phyloP scores from a whole-genome alignment of 306 rosid species.

The Adenanthera pavonina region DNA sequence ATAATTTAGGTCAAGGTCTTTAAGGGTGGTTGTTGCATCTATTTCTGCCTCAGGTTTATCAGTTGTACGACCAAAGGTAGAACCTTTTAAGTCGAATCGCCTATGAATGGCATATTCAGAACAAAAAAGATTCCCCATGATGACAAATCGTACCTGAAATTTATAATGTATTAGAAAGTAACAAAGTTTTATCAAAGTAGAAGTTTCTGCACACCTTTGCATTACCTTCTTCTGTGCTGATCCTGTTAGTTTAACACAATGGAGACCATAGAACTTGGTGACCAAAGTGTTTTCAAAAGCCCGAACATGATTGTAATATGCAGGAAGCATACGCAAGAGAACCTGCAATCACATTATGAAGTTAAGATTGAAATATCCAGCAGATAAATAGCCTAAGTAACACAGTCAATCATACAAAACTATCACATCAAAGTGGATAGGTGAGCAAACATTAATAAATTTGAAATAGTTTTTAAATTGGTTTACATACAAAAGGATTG shows the following conservation, averaged over 20 bases:
- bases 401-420: not conserved
- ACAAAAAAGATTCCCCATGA: conserved; percentile 97
- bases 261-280: conserved; percentile 93
- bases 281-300: conserved; percentile 90
- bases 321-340: conserved; percentile 90
- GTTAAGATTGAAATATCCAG: conserved; percentile 47
- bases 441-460: not conserved
- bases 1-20: conserved; percentile 94
- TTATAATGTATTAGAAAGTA: conserved; percentile 32
- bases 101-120: conserved; percentile 75
- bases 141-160: conserved; percentile 92
- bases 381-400: conserved; percentile 4
- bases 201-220: conserved; percentile 25
- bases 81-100: conserved; percentile 97
- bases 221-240: conserved; percentile 88
- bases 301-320: conserved; percentile 90
- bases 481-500: not conserved
- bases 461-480: conserved; percentile 10
- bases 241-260: conserved; percentile 90
- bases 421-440: not conserved
- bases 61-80: conserved; percentile 89
- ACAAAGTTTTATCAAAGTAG: not conserved
- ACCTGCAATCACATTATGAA: conserved; percentile 65
- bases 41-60: conserved; percentile 83
- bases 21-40: conserved; percentile 91